phyloP scores from a whole-genome alignment of 139 green algal species.

The Tetraselmis chui region DNA sequence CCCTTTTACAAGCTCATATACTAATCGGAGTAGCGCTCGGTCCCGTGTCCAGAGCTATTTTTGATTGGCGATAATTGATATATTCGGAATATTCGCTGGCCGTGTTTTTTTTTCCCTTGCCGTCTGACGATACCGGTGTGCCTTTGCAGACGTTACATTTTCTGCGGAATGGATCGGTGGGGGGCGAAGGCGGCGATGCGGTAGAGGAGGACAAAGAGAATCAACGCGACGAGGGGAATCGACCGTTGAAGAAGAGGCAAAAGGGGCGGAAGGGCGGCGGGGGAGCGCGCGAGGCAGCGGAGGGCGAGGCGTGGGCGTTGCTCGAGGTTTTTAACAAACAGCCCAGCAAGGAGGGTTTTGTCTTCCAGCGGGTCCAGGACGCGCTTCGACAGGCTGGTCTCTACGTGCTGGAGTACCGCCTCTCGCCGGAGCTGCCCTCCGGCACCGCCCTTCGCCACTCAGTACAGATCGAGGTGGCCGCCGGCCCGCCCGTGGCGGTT shows the following conservation, averaged over 20 bases:
- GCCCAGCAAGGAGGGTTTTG: constrained; percentile 39
- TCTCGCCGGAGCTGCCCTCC: constrained; percentile 37
- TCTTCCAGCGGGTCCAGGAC: constrained; percentile 41
- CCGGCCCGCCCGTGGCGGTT: constrained; percentile 30
- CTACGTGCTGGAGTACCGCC: constrained; percentile 49
- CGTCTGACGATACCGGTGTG: no score
- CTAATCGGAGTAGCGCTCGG: no score
- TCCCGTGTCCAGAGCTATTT: no score
- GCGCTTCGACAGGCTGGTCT: constrained; percentile 24
- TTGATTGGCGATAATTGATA: no score
- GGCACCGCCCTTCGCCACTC: constrained; percentile 9
- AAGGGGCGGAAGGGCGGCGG: neutral
- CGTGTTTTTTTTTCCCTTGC: no score
- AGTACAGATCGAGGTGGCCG: constrained; percentile 29
- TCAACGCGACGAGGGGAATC: neutral
- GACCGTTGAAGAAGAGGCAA: neutral
- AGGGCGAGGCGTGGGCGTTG: neutral
- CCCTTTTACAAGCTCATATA: no score
- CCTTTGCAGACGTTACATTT: no score
- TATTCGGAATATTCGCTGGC: no score
- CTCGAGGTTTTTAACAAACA: neutral
- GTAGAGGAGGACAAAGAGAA: neutral
- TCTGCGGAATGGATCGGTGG: no score
- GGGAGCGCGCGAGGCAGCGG: neutral
- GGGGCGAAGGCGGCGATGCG: no score